These are phyloP conservation scores for Volvariella surrecta DNA, from an alignment of 1,284 basidiomycete genomes.

Conservation along the genomic window DNA sequence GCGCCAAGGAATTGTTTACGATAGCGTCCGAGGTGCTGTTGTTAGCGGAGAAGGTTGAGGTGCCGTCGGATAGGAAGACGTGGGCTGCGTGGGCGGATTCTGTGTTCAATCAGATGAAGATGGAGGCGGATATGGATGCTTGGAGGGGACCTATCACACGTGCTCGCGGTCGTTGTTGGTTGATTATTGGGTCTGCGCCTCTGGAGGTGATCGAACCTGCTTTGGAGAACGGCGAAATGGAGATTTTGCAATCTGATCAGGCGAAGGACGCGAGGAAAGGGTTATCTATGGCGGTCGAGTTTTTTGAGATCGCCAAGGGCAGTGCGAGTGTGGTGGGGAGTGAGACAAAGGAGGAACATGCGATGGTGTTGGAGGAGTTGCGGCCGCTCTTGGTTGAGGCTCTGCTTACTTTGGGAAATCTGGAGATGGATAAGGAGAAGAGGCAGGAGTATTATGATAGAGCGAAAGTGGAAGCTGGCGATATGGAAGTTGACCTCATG, in stretches of 20 bases:
- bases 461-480: slow-evolving; percentile 5
- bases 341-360: slow-evolving; percentile 13
- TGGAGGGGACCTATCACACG: slow-evolving; percentile 37
- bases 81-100: slow-evolving; percentile 57
- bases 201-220: slow-evolving; percentile 42
- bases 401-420: slow-evolving; percentile 46
- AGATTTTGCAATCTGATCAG: slow-evolving; percentile 30
- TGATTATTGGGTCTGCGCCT: slow-evolving; percentile 43
- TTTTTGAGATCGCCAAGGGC: slow-evolving; percentile 42
- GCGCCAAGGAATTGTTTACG: slow-evolving; percentile 49
- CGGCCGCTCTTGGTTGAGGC: slow-evolving; percentile 40
- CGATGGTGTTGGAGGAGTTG: slow-evolving; percentile 26
- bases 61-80: slow-evolving; percentile 32
- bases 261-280: slow-evolving; percentile 45
- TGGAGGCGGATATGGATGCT: slow-evolving; percentile 39
- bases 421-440: slow-evolving; percentile 37
- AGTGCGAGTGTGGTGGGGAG: slow-evolving; percentile 2
- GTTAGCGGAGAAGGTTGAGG: slow-evolving; percentile 43
- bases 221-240: slow-evolving; percentile 32
- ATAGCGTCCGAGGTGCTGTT: slow-evolving; percentile 53
- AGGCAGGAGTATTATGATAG: slow-evolving; percentile 27
- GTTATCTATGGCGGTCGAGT: slow-evolving; percentile 36
- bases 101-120: slow-evolving; percentile 52
- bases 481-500: slow-evolving; percentile 5
- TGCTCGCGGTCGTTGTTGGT: slow-evolving; percentile 44